phyloP scores from a whole-genome alignment of 2,329 filamentous ascomycete species.

The Nakataea oryzae region DNA sequence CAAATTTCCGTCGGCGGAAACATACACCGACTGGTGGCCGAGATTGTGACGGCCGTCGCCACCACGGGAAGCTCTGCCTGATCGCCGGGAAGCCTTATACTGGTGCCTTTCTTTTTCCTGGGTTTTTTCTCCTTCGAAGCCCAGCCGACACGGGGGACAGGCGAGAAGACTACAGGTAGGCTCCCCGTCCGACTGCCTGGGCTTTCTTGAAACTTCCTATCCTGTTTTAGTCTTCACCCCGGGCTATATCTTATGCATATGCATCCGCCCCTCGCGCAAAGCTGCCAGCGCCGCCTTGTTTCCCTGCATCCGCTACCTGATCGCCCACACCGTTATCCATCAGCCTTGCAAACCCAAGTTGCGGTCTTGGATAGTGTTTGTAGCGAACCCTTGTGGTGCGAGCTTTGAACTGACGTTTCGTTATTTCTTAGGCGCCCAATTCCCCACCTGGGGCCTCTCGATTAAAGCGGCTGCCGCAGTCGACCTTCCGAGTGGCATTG shows the following conservation, averaged over 20 bases:
- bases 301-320: no score
- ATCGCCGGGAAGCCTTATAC: slow-evolving; percentile 1
- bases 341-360: no score
- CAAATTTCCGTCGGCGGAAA: not conserved
- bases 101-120: no score
- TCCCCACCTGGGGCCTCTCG: not conserved
- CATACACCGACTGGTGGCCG: no score
- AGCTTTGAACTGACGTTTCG: not conserved
- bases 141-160: slow-evolving; percentile 7
- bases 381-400: not conserved
- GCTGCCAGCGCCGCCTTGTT: not conserved
- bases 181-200: not conserved
- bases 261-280: not conserved
- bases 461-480: not conserved
- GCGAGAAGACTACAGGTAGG: not conserved
- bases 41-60: no score
- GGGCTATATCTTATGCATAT: not conserved
- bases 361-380: no score
- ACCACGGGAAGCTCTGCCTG: not conserved
- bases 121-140: slow-evolving; percentile 13
- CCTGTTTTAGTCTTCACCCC: not conserved
- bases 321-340: no score
- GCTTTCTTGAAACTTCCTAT: not conserved
- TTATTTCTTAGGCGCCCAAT: not conserved
- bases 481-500: not conserved